Percentiles rank a stretch among this genome's conserved stretches.
These are phyloP conservation scores for Vishniacozyma victoriae DNA, from an alignment of 768 basidiomycete genomes.

Conservation along the genomic window DNA sequence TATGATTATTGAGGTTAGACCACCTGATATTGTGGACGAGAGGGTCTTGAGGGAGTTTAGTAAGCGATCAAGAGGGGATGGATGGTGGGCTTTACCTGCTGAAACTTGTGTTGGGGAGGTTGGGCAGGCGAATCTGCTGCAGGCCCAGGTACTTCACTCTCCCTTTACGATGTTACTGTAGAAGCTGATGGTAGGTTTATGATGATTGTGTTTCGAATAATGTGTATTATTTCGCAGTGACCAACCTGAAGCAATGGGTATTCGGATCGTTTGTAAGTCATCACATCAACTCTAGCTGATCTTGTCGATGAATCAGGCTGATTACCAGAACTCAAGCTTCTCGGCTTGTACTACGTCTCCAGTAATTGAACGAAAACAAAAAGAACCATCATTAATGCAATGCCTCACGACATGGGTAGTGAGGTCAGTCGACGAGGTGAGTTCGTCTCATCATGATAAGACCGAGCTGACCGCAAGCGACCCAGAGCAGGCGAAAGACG, in stretches of 20 bases:
- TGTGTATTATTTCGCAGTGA: slow-evolving; percentile 43
- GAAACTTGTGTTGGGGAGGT: slow-evolving; percentile 34
- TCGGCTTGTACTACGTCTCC: slow-evolving; percentile 35
- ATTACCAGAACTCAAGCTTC: slow-evolving; percentile 40
- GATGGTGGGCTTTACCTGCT: slow-evolving; percentile 33
- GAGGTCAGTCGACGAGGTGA: slow-evolving; percentile 40
- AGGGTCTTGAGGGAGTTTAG: slow-evolving; percentile 37
- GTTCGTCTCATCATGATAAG: slow-evolving; percentile 1
- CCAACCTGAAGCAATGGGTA: slow-evolving; percentile 44
- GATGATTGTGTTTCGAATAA: slow-evolving; percentile 43
- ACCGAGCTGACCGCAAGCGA: background rate
- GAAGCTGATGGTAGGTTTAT: slow-evolving; percentile 23
- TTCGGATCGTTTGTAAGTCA: slow-evolving; percentile 44
- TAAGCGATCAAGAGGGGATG: slow-evolving; percentile 14
- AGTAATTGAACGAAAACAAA: slow-evolving; percentile 31
- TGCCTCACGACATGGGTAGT: slow-evolving; percentile 39
- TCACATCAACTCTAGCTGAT: background rate
- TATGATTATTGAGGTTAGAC: slow-evolving; percentile 36
- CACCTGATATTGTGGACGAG: slow-evolving; percentile 33
- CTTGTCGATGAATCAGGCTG: no score
- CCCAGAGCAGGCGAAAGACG: background rate
- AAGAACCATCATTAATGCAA: slow-evolving; percentile 40
- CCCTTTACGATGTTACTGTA: background rate
- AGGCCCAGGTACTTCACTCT: slow-evolving; percentile 26
- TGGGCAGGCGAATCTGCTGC: slow-evolving; percentile 44